Conservation (phyloP, 768 basidiomycete species). For the Leccinum pellstonianum region DNA sequence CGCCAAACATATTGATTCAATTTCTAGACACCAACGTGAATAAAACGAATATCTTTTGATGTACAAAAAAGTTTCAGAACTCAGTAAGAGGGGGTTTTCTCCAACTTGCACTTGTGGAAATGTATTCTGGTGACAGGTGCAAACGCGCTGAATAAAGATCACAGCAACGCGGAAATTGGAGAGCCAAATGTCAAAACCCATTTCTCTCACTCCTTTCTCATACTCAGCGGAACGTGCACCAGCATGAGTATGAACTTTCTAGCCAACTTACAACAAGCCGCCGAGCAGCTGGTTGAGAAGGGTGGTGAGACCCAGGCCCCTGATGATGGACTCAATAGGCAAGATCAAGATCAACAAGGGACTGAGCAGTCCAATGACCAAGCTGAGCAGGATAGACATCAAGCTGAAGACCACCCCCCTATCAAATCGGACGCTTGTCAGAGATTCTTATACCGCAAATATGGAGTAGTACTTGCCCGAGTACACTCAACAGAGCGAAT, state of each 20-base stretch:
- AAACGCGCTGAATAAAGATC: neutral
- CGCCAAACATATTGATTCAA: neutral
- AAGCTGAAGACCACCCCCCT: slow-evolving; percentile 7
- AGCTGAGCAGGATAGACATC: slow-evolving; percentile 1
- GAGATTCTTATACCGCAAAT: neutral
- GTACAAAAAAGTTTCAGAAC: neutral
- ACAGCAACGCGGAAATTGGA: neutral
- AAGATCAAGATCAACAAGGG: slow-evolving; percentile 5
- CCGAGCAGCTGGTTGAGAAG: slow-evolving; percentile 4
- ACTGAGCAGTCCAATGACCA: slow-evolving; percentile 7
- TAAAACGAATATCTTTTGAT: neutral
- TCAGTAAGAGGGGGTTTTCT: neutral
- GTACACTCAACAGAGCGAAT: neutral
- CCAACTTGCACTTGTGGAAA: neutral
- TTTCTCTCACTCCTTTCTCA: neutral
- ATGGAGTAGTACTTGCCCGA: slow-evolving; percentile 5
- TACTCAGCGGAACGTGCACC: neutral
- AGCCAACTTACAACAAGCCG: slow-evolving; percentile 6
- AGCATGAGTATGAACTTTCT: neutral
- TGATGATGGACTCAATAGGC: slow-evolving; percentile 12
- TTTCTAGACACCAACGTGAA: neutral
- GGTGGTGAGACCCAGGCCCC: slow-evolving; percentile 1
- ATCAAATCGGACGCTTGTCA: neutral
- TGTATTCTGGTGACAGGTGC: too few species aligned
- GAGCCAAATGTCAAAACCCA: neutral